Evolutionary conservation across 192 early-diverging fungal genomes (phyloP).

Genomic region (Phlyctochytrium planicorne): DNA sequence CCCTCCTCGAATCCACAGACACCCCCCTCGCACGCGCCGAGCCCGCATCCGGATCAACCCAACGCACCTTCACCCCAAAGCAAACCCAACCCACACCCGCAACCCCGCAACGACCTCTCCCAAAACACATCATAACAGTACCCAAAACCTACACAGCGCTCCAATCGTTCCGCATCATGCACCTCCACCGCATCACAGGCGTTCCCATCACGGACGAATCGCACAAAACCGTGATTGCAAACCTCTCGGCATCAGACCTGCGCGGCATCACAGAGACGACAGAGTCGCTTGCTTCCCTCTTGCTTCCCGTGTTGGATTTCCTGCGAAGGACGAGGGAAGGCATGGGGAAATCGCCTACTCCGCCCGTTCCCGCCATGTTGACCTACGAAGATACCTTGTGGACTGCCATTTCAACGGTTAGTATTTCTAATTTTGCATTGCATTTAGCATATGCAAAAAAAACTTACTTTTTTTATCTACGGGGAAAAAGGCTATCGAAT

Average conservation of each 20-base stretch:
- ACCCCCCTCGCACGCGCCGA: background rate
- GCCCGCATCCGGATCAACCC: background rate
- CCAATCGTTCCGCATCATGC: background rate
- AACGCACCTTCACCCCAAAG: background rate
- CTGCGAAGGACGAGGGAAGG: constrained; percentile 37
- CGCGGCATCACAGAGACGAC: constrained; percentile 61
- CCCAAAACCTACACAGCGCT: background rate
- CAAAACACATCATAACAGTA: background rate
- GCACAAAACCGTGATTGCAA: constrained; percentile 55
- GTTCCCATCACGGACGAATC: constrained; percentile 16
- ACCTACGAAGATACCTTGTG: background rate
- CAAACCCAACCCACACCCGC: background rate
- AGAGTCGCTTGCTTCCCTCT: constrained; percentile 51
- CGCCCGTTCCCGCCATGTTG: constrained; percentile 52
- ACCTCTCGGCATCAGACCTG: constrained; percentile 71
- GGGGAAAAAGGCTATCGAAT: too few species aligned
- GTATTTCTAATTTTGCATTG: background rate
- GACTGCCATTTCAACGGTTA: background rate
- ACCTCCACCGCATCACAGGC: constrained; percentile 26
- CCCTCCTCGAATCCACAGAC: too few species aligned
- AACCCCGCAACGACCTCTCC: background rate
- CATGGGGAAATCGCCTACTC: constrained; percentile 46
- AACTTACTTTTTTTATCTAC: too few species aligned
- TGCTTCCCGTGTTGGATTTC: constrained; percentile 64
- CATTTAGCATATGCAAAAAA: too few species aligned